Evolutionary conservation across 2,329 filamentous ascomycete genomes (phyloP).

Genomic region (Cryphonectria carpinicola): DNA sequence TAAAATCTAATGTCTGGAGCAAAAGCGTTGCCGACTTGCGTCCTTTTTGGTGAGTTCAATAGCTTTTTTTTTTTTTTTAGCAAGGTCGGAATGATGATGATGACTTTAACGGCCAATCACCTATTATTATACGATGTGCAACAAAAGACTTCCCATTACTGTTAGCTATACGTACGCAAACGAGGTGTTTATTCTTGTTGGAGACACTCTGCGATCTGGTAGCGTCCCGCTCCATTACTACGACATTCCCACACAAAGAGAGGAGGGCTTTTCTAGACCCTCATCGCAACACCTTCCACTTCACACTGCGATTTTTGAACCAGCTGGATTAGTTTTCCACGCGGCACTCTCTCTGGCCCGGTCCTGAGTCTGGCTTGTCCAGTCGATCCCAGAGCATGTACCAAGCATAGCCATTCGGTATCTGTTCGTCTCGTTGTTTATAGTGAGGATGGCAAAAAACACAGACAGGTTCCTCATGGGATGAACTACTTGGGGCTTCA

Average conservation of each 20-base stretch:
- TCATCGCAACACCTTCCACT: not conserved
- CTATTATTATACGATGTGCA: not conserved
- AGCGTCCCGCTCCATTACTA: not conserved
- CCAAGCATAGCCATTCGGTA: not conserved
- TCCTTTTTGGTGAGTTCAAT: constrained; percentile 45
- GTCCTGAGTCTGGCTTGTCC: no score
- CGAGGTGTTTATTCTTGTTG: not conserved
- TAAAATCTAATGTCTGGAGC: not conserved
- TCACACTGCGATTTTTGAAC: not conserved
- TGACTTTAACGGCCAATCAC: not conserved
- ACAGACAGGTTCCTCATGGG: not conserved
- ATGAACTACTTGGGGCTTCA: not conserved
- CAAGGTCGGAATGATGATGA: not conserved
- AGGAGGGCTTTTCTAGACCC: not conserved
- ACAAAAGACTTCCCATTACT: not conserved
- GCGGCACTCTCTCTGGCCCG: not conserved
- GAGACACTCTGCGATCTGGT: not conserved
- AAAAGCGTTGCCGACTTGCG: not conserved
- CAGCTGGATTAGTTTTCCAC: not conserved
- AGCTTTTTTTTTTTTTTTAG: not conserved
- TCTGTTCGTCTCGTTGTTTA: not conserved
- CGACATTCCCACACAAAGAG: not conserved
- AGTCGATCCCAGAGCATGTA: not conserved
- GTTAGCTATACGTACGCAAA: not conserved
- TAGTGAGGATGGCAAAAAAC: not conserved